A percentile compares a stretch with the other conserved stretches of the same genome.
phyloP scores from a whole-genome alignment of 2,329 filamentous ascomycete species.

The Diaporthe longicolla region DNA sequence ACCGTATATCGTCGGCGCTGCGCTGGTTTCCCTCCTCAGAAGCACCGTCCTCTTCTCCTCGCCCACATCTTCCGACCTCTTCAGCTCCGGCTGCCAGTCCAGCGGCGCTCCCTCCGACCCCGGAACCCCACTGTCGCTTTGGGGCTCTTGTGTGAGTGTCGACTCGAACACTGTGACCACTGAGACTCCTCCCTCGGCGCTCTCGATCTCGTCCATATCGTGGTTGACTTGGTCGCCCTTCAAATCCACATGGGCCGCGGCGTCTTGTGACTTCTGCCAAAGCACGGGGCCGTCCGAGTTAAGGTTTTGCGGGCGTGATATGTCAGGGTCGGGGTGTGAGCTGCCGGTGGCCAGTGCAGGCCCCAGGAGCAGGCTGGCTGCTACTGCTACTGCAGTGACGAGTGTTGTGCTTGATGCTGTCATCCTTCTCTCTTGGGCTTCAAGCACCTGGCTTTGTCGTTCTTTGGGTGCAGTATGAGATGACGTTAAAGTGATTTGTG shows the following conservation, averaged over 20 bases:
- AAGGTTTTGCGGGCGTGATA: background rate
- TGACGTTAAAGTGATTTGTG: background rate
- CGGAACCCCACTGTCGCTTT: background rate
- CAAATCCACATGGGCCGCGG: background rate
- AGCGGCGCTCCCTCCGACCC: background rate
- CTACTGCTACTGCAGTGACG: background rate
- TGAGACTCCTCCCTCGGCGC: background rate
- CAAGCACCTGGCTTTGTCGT: background rate
- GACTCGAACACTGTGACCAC: background rate
- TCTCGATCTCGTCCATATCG: background rate
- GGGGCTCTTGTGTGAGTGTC: background rate
- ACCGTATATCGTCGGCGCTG: constrained; percentile 31
- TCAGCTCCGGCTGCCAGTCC: background rate
- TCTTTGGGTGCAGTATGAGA: background rate
- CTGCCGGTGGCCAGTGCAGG: constrained; percentile 9
- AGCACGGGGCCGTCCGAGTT: background rate
- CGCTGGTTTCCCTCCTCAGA: constrained; percentile 21
- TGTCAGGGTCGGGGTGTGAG: background rate
- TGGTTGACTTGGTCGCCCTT: background rate
- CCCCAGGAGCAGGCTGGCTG: constrained; percentile 30
- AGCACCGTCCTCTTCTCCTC: background rate
- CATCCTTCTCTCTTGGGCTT: constrained; percentile 3
- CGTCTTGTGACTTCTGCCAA: background rate
- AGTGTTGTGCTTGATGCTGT: constrained; percentile 4
- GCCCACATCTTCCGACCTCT: background rate